Percentiles rank a stretch among this genome's conserved stretches.
Evolutionary conservation across 1,139 yeast species (phyloP).

Genomic region (Candida sp.): DNA sequence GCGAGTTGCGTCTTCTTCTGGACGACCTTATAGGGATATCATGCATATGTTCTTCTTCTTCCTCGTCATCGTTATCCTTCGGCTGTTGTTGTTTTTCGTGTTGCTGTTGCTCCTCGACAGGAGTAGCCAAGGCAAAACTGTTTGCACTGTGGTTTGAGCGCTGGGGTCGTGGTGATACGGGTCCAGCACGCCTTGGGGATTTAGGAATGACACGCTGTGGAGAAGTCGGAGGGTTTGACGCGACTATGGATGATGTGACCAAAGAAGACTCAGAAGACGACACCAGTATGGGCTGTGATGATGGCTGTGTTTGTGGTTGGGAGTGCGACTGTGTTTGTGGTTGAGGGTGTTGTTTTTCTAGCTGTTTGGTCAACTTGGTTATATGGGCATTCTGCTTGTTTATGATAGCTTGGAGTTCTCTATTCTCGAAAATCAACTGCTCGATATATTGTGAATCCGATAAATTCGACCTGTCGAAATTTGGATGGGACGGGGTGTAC

Average conservation of each 20-base stretch:
- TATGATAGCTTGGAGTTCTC: conserved; percentile 26
- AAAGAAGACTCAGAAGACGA: not conserved
- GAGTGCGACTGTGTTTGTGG: not conserved
- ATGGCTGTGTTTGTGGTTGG: not conserved
- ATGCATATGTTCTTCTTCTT: not conserved
- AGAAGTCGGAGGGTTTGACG: not conserved
- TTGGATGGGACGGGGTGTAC: conserved; percentile 39
- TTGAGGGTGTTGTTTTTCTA: not conserved
- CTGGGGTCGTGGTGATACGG: not conserved
- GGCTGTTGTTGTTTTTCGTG: not conserved
- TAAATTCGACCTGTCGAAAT: conserved; percentile 35
- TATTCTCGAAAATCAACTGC: conserved; percentile 39
- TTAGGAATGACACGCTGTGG: not conserved
- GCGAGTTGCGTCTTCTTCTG: conserved; percentile 15
- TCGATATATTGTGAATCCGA: conserved; percentile 40
- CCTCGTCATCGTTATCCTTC: not conserved
- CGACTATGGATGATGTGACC: not conserved
- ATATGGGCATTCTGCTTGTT: conserved; percentile 9
- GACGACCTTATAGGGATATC: conserved; percentile 18
- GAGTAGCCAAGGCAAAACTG: not conserved
- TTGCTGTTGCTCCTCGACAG: not conserved
- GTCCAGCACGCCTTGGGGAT: not conserved
- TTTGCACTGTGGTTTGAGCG: not conserved
- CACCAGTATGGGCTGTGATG: not conserved
- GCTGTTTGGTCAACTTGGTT: not conserved